Base-by-base conservation (phyloP, 192 early-diverging fungal species). In the Coemansia sp. region DNA sequence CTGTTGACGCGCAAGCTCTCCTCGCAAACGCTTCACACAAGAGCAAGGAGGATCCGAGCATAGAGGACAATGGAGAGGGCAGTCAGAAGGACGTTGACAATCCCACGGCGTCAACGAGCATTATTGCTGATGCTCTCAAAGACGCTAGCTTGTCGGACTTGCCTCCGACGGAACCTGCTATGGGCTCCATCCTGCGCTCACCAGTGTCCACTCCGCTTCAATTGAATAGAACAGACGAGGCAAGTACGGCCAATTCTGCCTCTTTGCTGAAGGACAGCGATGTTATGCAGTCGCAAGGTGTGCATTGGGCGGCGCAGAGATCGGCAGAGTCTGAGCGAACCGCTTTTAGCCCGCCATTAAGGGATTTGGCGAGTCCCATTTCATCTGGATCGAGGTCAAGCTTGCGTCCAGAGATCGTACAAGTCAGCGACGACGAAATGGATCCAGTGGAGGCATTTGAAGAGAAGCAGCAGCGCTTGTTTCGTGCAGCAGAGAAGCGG, bases 401-500 rank as follows among this genome's bases (percentile, higher is more conserved):
- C 0, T 47, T 40, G 18, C 64, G 59, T 22, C 38, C 56, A 0
- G 79, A 73, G n/a, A 68, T 73, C 4, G 56, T 61, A 15, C 69
- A 76, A 20, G 55, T 63, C 6, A 65, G 65, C 59, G 44, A 27
- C 4, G 66, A 52, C 35, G 64, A 65, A 11, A 47, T 47, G 24
- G 52, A 79, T n/a, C 56, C 41, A 6, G 65, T 63, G 2, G 74
- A 76, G 20, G 70, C 59, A 20, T 30, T 39, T n/a, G 79, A 82
- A 41, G 70, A 76, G 41, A 40, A 50, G 27, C 73, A 82, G 53
- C 69, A 68, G 38, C 67, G 70, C 30, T 68, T 75, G 47, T 82
- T 82, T 41, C 58, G 61, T 0, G 47, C 71, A 10, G 79, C 74
- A 11, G 79, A 75, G 64, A 52, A 49, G 34, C 73, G 73, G 30